Percentiles rank a stretch among this genome's conserved stretches.
Conservation (phyloP, 2,329 filamentous ascomycete genomes). For the Nemania sp. region DNA sequence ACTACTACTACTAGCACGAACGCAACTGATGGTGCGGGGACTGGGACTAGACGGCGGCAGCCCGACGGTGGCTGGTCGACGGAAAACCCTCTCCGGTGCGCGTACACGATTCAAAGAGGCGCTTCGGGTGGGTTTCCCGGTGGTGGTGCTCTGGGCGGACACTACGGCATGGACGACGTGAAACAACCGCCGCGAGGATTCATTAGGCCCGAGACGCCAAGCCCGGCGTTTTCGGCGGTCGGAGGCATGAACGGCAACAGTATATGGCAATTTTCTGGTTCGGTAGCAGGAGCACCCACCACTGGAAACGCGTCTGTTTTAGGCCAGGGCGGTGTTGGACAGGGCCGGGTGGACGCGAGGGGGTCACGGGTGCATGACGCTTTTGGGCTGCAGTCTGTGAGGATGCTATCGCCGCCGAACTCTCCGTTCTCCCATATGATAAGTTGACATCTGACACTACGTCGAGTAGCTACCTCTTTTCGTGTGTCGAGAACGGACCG, state of each 20-base stretch:
- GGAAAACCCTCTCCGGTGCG: too few relatives aligned
- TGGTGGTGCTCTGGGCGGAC: too few relatives aligned
- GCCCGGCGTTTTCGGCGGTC: neutral
- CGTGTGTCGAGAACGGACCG: too few relatives aligned
- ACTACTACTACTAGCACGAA: neutral
- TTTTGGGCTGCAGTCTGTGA: neutral
- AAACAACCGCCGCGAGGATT: neutral
- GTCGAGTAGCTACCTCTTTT: neutral
- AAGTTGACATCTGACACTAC: neutral
- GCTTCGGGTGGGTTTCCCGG: neutral
- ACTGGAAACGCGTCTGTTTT: neutral
- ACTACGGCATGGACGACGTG: neutral
- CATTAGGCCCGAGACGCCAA: neutral
- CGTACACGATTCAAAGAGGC: too few relatives aligned
- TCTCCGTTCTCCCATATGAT: slow-evolving; percentile 5
- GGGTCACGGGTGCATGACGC: neutral
- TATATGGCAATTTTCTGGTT: neutral
- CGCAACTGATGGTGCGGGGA: neutral
- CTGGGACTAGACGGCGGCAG: too few relatives aligned
- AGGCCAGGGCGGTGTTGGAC: too few relatives aligned
- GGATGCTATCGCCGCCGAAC: slow-evolving; percentile 14
- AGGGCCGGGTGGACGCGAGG: neutral
- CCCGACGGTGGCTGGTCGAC: too few relatives aligned
- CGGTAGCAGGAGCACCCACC: neutral
- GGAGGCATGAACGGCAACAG: neutral